phyloP scores from a whole-genome alignment of 2,329 filamentous ascomycete species.

The Beauveria sp. region DNA sequence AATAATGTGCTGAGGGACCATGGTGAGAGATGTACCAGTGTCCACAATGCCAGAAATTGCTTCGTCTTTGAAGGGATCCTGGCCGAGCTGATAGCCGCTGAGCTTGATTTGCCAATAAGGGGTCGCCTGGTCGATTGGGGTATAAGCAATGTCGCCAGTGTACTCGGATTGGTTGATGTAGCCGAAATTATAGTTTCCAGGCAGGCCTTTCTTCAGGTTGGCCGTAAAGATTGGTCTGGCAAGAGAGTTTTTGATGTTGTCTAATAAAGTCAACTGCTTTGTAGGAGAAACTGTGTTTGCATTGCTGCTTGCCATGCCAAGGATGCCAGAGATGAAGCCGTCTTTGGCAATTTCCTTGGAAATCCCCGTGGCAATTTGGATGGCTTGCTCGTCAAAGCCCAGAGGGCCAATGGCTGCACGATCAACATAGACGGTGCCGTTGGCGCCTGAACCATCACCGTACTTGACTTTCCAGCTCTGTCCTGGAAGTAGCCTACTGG shows the following conservation, averaged over 20 bases:
- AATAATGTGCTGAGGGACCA: conserved; percentile 47
- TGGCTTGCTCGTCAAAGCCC: conserved; percentile 51
- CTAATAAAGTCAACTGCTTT: conserved; percentile 26
- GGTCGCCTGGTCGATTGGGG: conserved; percentile 39
- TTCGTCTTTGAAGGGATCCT: conserved; percentile 12
- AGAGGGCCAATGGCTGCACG: conserved; percentile 54
- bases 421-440: conserved; percentile 59
- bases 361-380: conserved; percentile 56
- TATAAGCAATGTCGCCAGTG: conserved; percentile 49
- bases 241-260: conserved; percentile 25
- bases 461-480: conserved; percentile 53
- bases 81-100: conserved; percentile 47
- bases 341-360: conserved; percentile 35
- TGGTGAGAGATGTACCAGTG: conserved; percentile 61
- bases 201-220: conserved; percentile 23
- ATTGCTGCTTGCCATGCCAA: conserved; percentile 25
- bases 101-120: conserved; percentile 58
- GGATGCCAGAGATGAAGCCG: conserved; percentile 27
- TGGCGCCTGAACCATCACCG: conserved; percentile 56
- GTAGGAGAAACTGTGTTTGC: conserved; percentile 27
- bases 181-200: conserved; percentile 33
- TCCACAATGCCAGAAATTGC: conserved; percentile 54
- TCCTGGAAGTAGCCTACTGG: conserved; percentile 32
- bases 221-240: conserved; percentile 29
- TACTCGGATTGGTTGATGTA: conserved; percentile 50